Conservation (phyloP, 257 asterid species). For the Petunia axillaris region DNA sequence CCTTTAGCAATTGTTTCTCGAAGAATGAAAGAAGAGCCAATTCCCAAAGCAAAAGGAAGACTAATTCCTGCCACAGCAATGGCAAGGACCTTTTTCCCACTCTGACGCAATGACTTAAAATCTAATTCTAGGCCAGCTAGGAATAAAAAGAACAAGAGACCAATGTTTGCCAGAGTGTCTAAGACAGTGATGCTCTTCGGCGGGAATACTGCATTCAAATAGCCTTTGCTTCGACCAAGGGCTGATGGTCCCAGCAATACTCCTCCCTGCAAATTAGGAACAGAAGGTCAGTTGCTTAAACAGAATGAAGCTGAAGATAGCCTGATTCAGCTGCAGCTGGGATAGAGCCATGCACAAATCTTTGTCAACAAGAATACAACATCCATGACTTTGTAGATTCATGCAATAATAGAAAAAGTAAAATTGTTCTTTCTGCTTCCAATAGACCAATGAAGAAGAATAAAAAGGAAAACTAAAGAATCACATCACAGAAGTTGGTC, state of each 20-base stretch:
- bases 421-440: neutral
- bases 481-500: neutral
- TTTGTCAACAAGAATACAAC: neutral
- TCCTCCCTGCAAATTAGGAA: slow-evolving; percentile 62
- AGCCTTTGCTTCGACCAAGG: slow-evolving; percentile 57
- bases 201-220: slow-evolving; percentile 63
- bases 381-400: slow-evolving; percentile 1
- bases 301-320: neutral
- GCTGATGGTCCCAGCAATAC: slow-evolving; percentile 86
- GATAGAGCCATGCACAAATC: neutral
- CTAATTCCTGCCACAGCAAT: slow-evolving; percentile 79
- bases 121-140: slow-evolving; percentile 79
- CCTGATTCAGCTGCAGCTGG: neutral
- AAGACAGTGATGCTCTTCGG: slow-evolving; percentile 65
- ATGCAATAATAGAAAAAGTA: neutral
- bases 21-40: slow-evolving; percentile 66
- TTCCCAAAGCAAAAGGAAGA: slow-evolving; percentile 72
- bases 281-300: neutral
- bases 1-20: slow-evolving; percentile 53
- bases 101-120: slow-evolving; percentile 45
- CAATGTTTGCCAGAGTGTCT: slow-evolving; percentile 80
- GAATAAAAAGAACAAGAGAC: slow-evolving; percentile 78
- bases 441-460: neutral
- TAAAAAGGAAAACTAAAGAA: neutral
- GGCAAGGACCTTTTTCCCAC: slow-evolving; percentile 62